Percentiles rank a stretch among this genome's conserved stretches.
phyloP scores from a whole-genome alignment of 1,284 basidiomycete genomes.

The Trichosporon sp. region DNA sequence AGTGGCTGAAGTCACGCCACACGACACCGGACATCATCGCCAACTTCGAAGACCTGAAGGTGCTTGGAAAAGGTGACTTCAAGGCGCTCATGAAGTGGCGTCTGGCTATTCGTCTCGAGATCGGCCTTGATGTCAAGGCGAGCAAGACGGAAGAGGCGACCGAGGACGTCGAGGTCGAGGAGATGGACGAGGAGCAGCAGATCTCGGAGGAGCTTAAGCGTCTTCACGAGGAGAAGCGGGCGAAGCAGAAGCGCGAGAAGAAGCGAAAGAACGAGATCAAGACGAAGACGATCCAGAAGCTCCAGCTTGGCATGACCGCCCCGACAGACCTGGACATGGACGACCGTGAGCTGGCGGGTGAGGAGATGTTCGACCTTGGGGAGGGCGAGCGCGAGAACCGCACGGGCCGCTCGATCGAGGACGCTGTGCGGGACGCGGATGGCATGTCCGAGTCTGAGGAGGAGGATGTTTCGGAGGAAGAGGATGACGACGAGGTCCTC shows the following conservation, averaged over 20 bases:
- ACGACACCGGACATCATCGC: constrained; percentile 75
- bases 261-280: constrained; percentile 85
- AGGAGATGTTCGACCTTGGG: constrained; percentile 77
- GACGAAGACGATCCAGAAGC: constrained; percentile 79
- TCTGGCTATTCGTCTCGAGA: constrained; percentile 70
- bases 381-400: constrained; percentile 56
- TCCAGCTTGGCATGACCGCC: constrained; percentile 96
- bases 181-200: constrained; percentile 76
- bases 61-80: constrained; percentile 96
- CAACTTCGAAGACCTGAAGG: constrained; percentile 88
- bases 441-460: constrained; percentile 49
- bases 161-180: constrained; percentile 70
- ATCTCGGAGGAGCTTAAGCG: constrained; percentile 84
- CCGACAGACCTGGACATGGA: constrained; percentile 83
- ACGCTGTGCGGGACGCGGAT: constrained; percentile 52
- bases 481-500: constrained; percentile 54
- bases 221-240: constrained; percentile 69
- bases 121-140: constrained; percentile 74
- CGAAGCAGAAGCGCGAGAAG: constrained; percentile 73
- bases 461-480: constrained; percentile 26
- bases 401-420: constrained; percentile 48
- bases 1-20: constrained; percentile 67
- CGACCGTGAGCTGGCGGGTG: constrained; percentile 61
- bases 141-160: constrained; percentile 66
- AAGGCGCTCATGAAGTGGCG: constrained; percentile 91